phyloP scores from a whole-genome alignment of 352 stramenopile species.

The Pelagophyceae sp. region DNA sequence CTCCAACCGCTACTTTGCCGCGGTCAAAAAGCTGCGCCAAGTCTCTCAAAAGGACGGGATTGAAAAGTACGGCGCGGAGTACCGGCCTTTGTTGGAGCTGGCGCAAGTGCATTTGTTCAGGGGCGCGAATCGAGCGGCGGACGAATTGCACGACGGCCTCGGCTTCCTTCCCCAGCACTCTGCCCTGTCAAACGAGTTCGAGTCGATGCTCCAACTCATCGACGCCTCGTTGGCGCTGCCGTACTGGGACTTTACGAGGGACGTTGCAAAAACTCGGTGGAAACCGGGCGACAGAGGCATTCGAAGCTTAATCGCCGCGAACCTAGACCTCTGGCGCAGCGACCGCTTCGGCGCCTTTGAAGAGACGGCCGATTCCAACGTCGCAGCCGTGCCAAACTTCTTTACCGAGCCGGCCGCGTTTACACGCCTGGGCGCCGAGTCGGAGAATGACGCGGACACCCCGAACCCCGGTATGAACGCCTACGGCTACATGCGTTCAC shows the following conservation, averaged over 20 bases:
- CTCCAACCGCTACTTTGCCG: neutral
- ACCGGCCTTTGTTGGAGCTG: neutral
- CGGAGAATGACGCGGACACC: neutral
- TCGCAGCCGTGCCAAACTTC: constrained; percentile 16
- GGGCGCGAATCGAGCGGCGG: neutral
- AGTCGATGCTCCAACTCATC: constrained; percentile 25
- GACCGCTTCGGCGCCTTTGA: neutral
- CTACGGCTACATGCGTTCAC: constrained; percentile 25
- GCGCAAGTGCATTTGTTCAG: neutral
- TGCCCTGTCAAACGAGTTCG: constrained; percentile 31
- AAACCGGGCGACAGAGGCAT: neutral
- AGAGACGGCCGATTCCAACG: neutral
- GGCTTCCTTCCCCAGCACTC: constrained; percentile 26
- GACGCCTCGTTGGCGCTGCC: constrained; percentile 30
- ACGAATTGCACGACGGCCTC: constrained; percentile 26
- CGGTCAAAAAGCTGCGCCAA: neutral
- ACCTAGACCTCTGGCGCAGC: neutral
- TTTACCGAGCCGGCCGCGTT: constrained; percentile 14
- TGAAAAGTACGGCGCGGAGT: neutral
- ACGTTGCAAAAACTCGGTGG: neutral
- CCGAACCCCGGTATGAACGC: neutral
- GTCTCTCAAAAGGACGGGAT: neutral
- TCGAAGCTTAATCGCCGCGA: neutral
- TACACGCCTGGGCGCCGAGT: neutral
- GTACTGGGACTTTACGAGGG: constrained; percentile 32